These are phyloP conservation scores for Moricandia moricandioides DNA, from an alignment of 345 rosid species.

Conservation along the genomic window DNA sequence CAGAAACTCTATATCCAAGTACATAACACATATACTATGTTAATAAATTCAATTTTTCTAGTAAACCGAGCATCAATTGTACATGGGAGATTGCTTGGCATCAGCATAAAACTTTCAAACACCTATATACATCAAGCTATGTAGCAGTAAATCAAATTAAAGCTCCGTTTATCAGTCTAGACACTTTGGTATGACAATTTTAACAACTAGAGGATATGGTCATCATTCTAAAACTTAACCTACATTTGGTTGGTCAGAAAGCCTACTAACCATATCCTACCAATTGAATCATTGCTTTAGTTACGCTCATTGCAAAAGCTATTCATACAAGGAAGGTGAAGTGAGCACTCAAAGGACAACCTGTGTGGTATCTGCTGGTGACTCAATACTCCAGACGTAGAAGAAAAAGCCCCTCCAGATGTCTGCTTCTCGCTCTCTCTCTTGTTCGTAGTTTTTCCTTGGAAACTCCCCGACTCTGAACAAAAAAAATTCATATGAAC, in stretches of 20 bases:
- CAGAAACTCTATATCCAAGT: background rate
- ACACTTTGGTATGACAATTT: background rate
- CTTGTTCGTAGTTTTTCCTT: conserved; percentile 55
- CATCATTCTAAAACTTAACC: background rate
- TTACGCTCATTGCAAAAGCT: conserved; percentile 44
- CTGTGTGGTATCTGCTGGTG: conserved; percentile 45
- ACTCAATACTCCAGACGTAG: conserved; percentile 44
- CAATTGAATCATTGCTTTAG: conserved; percentile 29
- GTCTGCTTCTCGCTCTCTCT: conserved; percentile 69
- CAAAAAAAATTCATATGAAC: conserved; percentile 3
- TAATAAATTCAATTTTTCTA: background rate
- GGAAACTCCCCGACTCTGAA: conserved; percentile 53
- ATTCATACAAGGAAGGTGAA: conserved; percentile 13
- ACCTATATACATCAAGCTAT: background rate
- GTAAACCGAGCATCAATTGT: background rate
- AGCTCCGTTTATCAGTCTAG: background rate
- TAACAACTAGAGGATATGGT: background rate
- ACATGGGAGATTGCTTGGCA: background rate
- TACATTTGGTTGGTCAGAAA: background rate
- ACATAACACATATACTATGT: background rate
- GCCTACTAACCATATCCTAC: background rate
- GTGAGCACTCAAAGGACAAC: conserved; percentile 36
- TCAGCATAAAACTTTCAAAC: background rate
- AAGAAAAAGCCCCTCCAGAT: conserved; percentile 47
- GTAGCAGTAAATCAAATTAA: background rate